Base-by-base conservation (phyloP, 495 filamentous ascomycete genomes). In the Aspergillus cavernicola region DNA sequence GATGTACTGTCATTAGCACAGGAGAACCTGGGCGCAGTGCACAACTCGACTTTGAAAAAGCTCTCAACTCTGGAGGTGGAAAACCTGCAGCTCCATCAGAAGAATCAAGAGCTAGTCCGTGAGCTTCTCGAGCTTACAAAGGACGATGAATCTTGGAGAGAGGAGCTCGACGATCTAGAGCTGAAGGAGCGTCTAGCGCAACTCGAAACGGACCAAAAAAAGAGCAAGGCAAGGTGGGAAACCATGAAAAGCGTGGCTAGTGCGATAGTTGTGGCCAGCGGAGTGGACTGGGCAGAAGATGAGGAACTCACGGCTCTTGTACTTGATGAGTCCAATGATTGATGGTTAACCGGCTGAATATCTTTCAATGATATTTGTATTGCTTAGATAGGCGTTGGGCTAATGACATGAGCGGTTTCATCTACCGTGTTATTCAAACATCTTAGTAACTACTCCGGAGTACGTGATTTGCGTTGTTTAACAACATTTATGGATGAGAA, bases 241-340 rank as follows among this genome's bases (percentile, higher is more conserved):
- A 79, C 83, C 32, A 81, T 92, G 71, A 91, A 92, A 68, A 85
- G 78, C 33, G 79, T 88, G 22, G 77, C 85, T 11, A 86, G 84
- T 49, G 88, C 82, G 4, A 76, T 88, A 32, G 79, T 96, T 28
- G 89, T 85, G 19, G 89, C 86, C 6, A 96, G 90, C 65, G 91
- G 90, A 37, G 70, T 93, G 29, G 81, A 95, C 57, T 96, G 91
- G 91, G 83, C 80, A 18, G 74, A 81, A 40, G 83, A 95, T 66
- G 79, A 83, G 35, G 75, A 72, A 46, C 73, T 96, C 49, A 71
- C 82, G 53, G 82, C 80, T 41, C 72, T 93, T 54, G 90, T 96
- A 18, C 73, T 95, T 49, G 88, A 92, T 66, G 78, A 83, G 50
- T 84, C 86, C 56, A 79, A 81, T 37, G 80, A 80, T 57, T 75